These are phyloP conservation scores for Aspergillus homomorphus DNA, from an alignment of 495 filamentous ascomycete species.

Conservation along the genomic window DNA sequence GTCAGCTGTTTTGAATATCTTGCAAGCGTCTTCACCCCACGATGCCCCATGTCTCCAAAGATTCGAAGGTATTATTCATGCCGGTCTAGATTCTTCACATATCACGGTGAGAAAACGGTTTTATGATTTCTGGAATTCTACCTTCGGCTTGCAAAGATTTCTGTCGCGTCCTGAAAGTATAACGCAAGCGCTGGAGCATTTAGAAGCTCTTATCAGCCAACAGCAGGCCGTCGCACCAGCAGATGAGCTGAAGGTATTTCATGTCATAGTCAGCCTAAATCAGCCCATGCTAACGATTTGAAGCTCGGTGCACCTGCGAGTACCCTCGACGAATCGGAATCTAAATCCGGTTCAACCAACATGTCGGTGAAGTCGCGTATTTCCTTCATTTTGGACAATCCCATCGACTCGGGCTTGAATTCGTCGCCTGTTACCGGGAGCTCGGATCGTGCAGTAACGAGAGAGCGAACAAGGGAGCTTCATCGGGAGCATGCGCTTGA, in stretches of 20 bases:
- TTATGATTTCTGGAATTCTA: conserved; percentile 57
- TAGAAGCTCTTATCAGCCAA: conserved; percentile 48
- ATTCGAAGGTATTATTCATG: conserved; percentile 52
- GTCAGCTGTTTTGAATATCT: conserved; percentile 33
- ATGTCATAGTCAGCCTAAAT: not conserved
- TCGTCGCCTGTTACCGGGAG: conserved; percentile 28
- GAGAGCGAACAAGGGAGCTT: conserved; percentile 15
- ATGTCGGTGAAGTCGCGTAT: conserved; percentile 17
- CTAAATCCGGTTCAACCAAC: conserved; percentile 2
- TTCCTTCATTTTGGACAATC: conserved; percentile 16
- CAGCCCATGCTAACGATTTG: not conserved
- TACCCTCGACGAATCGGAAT: conserved; percentile 13
- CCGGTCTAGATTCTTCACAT: conserved; percentile 56
- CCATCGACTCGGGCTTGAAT: conserved; percentile 16
- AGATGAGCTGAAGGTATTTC: conserved; percentile 15
- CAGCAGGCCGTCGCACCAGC: conserved; percentile 30
- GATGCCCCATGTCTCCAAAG: conserved; percentile 41
- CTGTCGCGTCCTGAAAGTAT: conserved; percentile 49
- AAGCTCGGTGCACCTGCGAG: not conserved
- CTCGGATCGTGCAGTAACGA: conserved; percentile 7
- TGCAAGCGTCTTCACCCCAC: conserved; percentile 32
- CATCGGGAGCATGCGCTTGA: conserved; percentile 12
- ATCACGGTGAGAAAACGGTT: conserved; percentile 50
- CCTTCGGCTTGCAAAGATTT: conserved; percentile 46
- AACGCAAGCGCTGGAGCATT: conserved; percentile 42